phyloP scores from a whole-genome alignment of 495 filamentous ascomycete genomes.

The Chaetomium fimeti region DNA sequence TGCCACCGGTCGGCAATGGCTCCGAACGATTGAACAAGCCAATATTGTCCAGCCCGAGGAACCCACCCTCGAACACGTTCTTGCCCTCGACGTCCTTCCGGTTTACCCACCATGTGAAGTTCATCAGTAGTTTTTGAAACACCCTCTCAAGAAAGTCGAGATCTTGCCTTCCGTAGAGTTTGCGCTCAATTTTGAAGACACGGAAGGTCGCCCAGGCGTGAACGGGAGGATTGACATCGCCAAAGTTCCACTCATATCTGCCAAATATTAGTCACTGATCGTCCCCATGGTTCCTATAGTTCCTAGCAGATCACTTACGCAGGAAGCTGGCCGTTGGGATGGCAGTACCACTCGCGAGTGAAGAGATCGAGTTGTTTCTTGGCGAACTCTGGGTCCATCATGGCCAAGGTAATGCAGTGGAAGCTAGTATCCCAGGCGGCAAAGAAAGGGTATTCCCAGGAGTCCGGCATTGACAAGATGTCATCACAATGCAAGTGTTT shows the following conservation, averaged over 20 bases:
- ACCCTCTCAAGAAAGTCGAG: constrained; percentile 93
- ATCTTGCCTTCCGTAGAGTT: constrained; percentile 92
- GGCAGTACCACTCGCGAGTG: constrained; percentile 98
- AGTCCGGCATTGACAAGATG: constrained; percentile 94
- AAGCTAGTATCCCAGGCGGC: constrained; percentile 97
- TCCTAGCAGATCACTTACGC: constrained; percentile 32
- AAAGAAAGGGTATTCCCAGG: constrained; percentile 98
- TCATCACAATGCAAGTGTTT: constrained; percentile 92
- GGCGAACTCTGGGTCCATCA: constrained; percentile 96
- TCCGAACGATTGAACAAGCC: constrained; percentile 98
- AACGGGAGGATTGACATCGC: constrained; percentile 94
- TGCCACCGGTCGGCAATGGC: constrained; percentile 87
- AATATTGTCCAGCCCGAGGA: constrained; percentile 96
- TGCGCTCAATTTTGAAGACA: constrained; percentile 95
- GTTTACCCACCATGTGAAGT: constrained; percentile 99
- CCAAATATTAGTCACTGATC: not conserved
- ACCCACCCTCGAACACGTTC: constrained; percentile 95
- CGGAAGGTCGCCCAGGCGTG: constrained; percentile 95
- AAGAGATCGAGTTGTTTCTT: constrained; percentile 97
- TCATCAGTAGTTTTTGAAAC: constrained; percentile 91
- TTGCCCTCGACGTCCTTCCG: constrained; percentile 91
- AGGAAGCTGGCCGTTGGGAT: constrained; percentile 91
- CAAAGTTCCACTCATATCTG: constrained; percentile 95
- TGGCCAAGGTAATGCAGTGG: constrained; percentile 90
- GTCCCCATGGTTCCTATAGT: not conserved